Conservation (phyloP, 495 filamentous ascomycete genomes). For the Apodospora peruviana region DNA sequence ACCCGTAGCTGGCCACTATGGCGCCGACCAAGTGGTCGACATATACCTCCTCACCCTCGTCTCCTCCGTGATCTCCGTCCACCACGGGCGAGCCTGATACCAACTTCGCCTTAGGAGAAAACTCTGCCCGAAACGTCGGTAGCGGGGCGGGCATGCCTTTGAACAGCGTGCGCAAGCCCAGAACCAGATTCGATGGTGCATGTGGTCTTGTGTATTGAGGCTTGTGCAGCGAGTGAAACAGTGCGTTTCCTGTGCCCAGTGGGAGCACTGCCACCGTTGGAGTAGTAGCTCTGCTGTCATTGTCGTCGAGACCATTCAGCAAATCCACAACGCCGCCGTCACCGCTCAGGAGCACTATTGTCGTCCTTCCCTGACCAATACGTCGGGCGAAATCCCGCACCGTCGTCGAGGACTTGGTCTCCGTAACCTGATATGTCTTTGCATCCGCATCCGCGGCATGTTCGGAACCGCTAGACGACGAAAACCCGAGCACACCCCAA, state of each 20-base stretch:
- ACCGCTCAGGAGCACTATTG: constrained; percentile 76
- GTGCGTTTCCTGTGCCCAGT: constrained; percentile 84
- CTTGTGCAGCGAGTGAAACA: constrained; percentile 63
- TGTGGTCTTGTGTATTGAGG: constrained; percentile 10
- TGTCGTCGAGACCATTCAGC: constrained; percentile 50
- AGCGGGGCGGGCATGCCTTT: constrained; percentile 39
- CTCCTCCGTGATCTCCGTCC: constrained; percentile 3
- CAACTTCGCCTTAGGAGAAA: constrained; percentile 61
- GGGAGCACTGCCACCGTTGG: constrained; percentile 65
- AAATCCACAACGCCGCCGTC: constrained; percentile 81
- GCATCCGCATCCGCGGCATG: neutral
- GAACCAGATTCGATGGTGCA: constrained; percentile 28
- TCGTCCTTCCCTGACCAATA: constrained; percentile 37
- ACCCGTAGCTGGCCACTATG: constrained; percentile 80
- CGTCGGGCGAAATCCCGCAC: constrained; percentile 55
- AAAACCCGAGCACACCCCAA: constrained; percentile 27
- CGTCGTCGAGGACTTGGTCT: constrained; percentile 55
- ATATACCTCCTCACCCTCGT: neutral
- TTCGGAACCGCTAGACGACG: neutral
- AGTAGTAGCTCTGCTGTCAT: constrained; percentile 1
- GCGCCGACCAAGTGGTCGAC: constrained; percentile 56
- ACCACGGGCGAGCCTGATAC: constrained; percentile 24
- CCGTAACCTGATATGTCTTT: constrained; percentile 32
- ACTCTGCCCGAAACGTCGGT: constrained; percentile 54
- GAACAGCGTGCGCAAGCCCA: constrained; percentile 55